Evolutionary conservation across 345 rosid genomes (phyloP).

Genomic region (Populus nigra): DNA sequence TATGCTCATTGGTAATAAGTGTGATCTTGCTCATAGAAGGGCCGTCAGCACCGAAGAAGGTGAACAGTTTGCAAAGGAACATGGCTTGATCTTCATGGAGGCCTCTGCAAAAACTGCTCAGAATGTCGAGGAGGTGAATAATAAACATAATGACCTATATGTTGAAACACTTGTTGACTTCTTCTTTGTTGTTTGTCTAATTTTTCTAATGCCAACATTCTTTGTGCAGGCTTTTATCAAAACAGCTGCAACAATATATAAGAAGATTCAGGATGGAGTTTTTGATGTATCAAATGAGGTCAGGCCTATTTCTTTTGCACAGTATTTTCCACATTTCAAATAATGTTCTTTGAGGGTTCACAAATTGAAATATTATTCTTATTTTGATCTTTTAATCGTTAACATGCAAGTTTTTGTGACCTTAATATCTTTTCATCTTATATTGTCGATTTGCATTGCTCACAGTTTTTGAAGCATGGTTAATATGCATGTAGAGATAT

Average conservation of each 20-base stretch:
- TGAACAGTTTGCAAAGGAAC: constrained; percentile 91
- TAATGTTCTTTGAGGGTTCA: too few species aligned
- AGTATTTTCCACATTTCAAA: background rate
- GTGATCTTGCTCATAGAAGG: constrained; percentile 94
- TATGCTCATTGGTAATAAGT: constrained; percentile 91
- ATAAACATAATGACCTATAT: background rate
- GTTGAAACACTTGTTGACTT: background rate
- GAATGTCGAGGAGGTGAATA: constrained; percentile 85
- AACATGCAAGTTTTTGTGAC: background rate
- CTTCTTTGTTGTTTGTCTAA: background rate
- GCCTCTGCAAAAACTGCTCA: constrained; percentile 99
- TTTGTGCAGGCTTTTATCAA: constrained; percentile 74
- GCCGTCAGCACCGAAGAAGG: constrained; percentile 97
- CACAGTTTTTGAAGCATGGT: background rate
- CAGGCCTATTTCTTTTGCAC: constrained; percentile 9
- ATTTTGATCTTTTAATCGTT: background rate
- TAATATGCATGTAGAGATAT: background rate
- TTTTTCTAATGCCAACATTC: background rate
- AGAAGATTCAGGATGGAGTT: constrained; percentile 96
- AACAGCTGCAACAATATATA: constrained; percentile 93
- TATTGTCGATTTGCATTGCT: background rate
- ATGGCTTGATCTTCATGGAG: constrained; percentile 96
- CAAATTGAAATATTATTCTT: too few species aligned
- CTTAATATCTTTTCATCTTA: background rate
- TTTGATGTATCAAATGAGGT: constrained; percentile 97